phyloP scores from a whole-genome alignment of 139 green algal species.

The Edaphochlamys debaryana region DNA sequence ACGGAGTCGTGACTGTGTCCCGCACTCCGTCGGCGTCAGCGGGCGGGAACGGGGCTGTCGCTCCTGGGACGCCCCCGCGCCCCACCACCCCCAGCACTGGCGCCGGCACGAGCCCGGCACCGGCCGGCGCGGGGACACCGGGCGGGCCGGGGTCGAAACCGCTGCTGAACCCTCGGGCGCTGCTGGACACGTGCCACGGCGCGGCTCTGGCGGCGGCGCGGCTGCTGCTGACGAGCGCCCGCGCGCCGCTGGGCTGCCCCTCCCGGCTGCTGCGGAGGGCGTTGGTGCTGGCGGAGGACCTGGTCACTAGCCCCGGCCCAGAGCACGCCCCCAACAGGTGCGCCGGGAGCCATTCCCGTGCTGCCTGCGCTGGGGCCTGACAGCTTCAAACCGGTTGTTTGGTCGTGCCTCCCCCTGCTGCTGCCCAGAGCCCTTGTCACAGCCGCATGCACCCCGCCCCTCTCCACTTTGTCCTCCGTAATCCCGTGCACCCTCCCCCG shows the following conservation, averaged over 20 bases:
- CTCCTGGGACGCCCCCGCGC: background rate
- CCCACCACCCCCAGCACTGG: background rate
- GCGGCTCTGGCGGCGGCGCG: slow-evolving; percentile 65
- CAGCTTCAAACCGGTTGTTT: background rate
- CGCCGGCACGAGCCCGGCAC: no score
- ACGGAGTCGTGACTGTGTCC: background rate
- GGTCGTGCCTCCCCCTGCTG: no score
- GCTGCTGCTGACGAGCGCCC: slow-evolving; percentile 67
- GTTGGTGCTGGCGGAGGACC: slow-evolving; percentile 59
- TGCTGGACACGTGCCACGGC: slow-evolving; percentile 76
- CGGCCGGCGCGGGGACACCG: no score
- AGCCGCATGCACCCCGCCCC: no score
- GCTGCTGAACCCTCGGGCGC: no score
- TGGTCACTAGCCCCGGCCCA: slow-evolving; percentile 52
- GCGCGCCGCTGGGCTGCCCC: slow-evolving; percentile 74
- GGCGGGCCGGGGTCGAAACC: no score
- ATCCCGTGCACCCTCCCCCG: background rate
- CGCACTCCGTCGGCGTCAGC: background rate
- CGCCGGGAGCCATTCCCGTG: background rate
- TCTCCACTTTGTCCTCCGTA: no score
- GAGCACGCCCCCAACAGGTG: background rate
- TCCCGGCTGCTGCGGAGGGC: slow-evolving; percentile 55
- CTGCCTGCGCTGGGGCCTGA: background rate
- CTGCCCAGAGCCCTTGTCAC: no score
- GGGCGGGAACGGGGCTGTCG: background rate